These are phyloP conservation scores for Aleurites moluccanus DNA, from an alignment of 441 rosid genomes.

Conservation along the genomic window DNA sequence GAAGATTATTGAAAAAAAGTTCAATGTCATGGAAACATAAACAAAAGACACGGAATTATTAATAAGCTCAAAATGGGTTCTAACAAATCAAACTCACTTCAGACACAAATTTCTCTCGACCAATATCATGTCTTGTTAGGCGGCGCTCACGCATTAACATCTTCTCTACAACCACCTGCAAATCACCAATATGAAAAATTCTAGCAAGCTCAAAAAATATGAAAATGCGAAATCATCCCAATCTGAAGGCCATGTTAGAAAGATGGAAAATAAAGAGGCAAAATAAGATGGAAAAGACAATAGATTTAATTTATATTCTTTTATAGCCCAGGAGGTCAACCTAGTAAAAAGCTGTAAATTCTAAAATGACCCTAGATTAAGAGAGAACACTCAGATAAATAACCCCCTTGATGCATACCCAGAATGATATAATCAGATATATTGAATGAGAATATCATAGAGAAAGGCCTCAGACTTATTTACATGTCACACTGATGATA, in stretches of 20 bases:
- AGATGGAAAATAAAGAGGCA: neutral
- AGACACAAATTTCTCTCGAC: constrained; percentile 71
- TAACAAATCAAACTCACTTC: constrained; percentile 45
- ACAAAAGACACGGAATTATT: neutral
- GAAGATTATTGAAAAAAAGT: constrained; percentile 3
- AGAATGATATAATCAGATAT: neutral
- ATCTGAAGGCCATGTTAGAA: neutral
- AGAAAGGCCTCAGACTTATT: neutral
- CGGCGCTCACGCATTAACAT: constrained; percentile 65
- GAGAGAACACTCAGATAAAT: neutral
- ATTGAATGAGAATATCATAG: neutral
- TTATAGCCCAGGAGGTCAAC: neutral
- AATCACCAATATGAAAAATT: constrained; percentile 16
- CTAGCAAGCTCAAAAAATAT: constrained; percentile 14
- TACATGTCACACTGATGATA: neutral
- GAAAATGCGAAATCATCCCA: neutral
- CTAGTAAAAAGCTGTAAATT: neutral
- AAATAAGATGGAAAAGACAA: neutral
- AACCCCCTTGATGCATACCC: neutral
- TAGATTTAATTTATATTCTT: neutral
- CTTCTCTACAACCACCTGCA: constrained; percentile 80
- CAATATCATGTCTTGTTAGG: constrained; percentile 81
- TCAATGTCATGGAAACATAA: constrained; percentile 1
- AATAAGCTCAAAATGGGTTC: constrained; percentile 1
- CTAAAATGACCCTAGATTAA: neutral